Conservation (phyloP, 768 basidiomycete genomes). For the Lactarius vividus region DNA sequence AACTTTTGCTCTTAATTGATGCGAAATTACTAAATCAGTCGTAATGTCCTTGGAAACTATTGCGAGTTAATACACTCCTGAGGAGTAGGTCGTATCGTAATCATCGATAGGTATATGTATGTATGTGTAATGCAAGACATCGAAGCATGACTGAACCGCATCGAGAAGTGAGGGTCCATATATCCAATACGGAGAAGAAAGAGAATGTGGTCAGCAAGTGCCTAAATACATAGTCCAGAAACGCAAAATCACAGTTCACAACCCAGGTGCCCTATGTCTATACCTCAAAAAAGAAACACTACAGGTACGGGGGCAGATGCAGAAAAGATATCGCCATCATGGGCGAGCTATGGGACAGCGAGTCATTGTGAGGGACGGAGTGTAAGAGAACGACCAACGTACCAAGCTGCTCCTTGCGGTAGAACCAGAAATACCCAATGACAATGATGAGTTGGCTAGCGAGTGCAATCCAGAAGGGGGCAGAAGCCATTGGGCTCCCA, state of each 20-base stretch:
- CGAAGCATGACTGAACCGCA: slow-evolving; percentile 19
- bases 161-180: slow-evolving; percentile 8
- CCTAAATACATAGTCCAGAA: slow-evolving; percentile 25
- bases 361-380: slow-evolving; percentile 1
- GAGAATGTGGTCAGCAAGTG: slow-evolving; percentile 24
- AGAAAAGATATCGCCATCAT: slow-evolving; percentile 26
- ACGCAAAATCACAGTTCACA: slow-evolving; percentile 9
- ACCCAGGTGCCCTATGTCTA: slow-evolving; percentile 18
- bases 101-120: slow-evolving; percentile 12
- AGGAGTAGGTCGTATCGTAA: slow-evolving; percentile 10
- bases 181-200: slow-evolving; percentile 19
- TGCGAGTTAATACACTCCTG: slow-evolving; percentile 10
- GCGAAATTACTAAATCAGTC: not conserved
- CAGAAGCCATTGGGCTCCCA: slow-evolving; percentile 79
- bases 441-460: slow-evolving; percentile 81
- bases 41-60: slow-evolving; percentile 1
- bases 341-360: slow-evolving; percentile 30
- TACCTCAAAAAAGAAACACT: slow-evolving; percentile 19
- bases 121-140: slow-evolving; percentile 21
- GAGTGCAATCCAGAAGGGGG: slow-evolving; percentile 87
- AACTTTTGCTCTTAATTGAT: not conserved
- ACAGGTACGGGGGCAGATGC: slow-evolving; percentile 24
- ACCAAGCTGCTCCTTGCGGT: slow-evolving; percentile 91
- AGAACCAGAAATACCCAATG: slow-evolving; percentile 94
- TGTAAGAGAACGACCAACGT: slow-evolving; percentile 32